Percentiles rank a stretch among this genome's conserved stretches.
Conservation (phyloP, 441 rosid genomes). For the Dalechampia spathulata region DNA sequence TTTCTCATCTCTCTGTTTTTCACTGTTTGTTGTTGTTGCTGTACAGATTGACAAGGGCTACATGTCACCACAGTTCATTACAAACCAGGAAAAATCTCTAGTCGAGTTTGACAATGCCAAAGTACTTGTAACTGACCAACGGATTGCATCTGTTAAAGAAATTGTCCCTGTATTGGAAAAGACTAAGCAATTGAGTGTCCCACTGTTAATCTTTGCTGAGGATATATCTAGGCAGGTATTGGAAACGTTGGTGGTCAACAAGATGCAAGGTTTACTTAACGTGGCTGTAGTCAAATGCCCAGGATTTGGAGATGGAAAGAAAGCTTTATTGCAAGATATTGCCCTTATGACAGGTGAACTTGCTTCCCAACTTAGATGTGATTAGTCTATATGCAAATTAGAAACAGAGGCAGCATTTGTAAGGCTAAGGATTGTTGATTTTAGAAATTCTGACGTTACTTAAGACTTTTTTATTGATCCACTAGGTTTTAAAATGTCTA, state of each 20-base stretch:
- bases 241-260: constrained; percentile 67
- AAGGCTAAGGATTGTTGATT: no score
- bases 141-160: constrained; percentile 59
- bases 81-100: constrained; percentile 63
- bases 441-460: no score
- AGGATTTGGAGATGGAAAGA: constrained; percentile 73
- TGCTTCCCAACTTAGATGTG: background rate
- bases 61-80: constrained; percentile 80
- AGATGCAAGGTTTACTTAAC: constrained; percentile 63
- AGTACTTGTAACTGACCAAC: constrained; percentile 79
- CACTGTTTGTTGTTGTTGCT: constrained; percentile 10
- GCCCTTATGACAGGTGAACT: constrained; percentile 83
- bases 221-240: constrained; percentile 60
- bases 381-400: background rate
- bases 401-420: background rate
- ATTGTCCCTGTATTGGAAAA: constrained; percentile 75
- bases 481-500: no score
- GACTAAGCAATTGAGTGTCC: constrained; percentile 75
- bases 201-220: constrained; percentile 79
- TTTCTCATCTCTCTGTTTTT: background rate
- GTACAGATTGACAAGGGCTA: constrained; percentile 82
- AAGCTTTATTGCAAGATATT: constrained; percentile 85
- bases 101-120: constrained; percentile 82
- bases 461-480: no score
- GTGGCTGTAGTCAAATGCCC: constrained; percentile 92